A percentile compares a stretch with the other conserved stretches of the same genome.
Conservation (phyloP, 352 stramenopile genomes). For the Poterioochromonas sp. region DNA sequence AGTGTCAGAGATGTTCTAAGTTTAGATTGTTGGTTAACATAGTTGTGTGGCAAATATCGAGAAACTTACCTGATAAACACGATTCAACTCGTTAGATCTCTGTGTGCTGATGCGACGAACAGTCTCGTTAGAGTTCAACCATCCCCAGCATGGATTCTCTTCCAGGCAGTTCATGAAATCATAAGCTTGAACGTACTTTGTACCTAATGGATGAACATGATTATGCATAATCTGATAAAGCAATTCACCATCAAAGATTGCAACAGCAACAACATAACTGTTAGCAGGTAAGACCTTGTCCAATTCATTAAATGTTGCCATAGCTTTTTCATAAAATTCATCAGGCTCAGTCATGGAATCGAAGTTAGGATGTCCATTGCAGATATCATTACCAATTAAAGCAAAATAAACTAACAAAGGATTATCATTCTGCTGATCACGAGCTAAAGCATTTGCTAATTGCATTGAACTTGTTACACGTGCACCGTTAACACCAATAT, state of each 20-base stretch:
- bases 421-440: conserved; percentile 31
- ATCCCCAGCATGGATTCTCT: conserved; percentile 39
- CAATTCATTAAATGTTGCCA: conserved; percentile 20
- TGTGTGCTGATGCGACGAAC: not conserved
- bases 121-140: conserved; percentile 35
- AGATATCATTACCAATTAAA: conserved; percentile 41
- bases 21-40: not conserved
- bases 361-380: conserved; percentile 36
- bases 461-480: conserved; percentile 25
- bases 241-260: conserved; percentile 31
- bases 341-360: conserved; percentile 36
- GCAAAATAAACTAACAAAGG: conserved; percentile 33
- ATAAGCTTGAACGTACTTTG: conserved; percentile 29
- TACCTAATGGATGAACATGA: conserved; percentile 25
- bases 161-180: conserved; percentile 35
- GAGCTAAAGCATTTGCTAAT: conserved; percentile 18
- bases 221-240: conserved; percentile 37
- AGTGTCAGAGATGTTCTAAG: conserved; percentile 15
- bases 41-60: not conserved
- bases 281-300: conserved; percentile 31
- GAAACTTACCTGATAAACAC: conserved; percentile 20
- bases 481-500: conserved; percentile 38
- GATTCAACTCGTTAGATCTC: conserved; percentile 26
- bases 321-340: conserved; percentile 34
- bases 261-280: conserved; percentile 30